Evolutionary conservation across 352 stramenopile genomes (phyloP).

Genomic region (Pythium diclinum): DNA sequence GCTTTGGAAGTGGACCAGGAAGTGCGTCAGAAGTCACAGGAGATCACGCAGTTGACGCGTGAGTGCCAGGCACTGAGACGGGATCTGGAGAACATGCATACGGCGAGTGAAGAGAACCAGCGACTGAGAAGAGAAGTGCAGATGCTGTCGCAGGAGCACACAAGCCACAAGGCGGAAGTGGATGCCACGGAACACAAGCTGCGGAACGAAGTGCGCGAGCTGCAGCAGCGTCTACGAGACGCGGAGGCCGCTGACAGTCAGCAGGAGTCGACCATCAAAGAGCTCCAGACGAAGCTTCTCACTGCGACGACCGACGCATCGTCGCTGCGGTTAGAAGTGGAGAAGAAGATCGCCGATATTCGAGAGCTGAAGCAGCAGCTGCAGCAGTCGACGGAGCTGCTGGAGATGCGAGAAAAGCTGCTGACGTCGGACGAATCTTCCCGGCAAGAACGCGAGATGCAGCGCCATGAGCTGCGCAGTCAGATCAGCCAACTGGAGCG

Average conservation of each 20-base stretch:
- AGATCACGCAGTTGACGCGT: constrained; percentile 29
- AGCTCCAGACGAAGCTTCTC: constrained; percentile 42
- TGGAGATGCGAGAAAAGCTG: constrained; percentile 48
- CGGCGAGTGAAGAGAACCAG: constrained; percentile 11
- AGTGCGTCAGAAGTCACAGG: constrained; percentile 36
- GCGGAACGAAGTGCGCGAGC: constrained; percentile 24
- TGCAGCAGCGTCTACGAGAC: constrained; percentile 31
- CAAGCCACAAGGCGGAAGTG: constrained; percentile 30
- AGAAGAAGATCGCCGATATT: constrained; percentile 44
- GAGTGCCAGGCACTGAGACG: constrained; percentile 30
- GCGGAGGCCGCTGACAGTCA: constrained; percentile 18
- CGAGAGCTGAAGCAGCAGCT: constrained; percentile 55
- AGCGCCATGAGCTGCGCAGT: constrained; percentile 42
- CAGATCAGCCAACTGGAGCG: constrained; percentile 28
- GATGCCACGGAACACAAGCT: constrained; percentile 4
- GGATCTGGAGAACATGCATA: constrained; percentile 8
- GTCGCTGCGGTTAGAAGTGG: constrained; percentile 35
- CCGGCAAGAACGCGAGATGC: constrained; percentile 39
- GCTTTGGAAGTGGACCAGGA: constrained; percentile 54
- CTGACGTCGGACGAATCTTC: constrained; percentile 44
- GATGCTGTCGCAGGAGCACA: constrained; percentile 32
- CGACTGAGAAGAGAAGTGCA: constrained; percentile 16
- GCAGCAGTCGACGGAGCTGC: constrained; percentile 35
- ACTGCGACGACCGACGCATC: constrained; percentile 9
- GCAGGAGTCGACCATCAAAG: constrained; percentile 12